phyloP scores from a whole-genome alignment of 768 basidiomycete genomes.

The Gautieria morchelliformis region DNA sequence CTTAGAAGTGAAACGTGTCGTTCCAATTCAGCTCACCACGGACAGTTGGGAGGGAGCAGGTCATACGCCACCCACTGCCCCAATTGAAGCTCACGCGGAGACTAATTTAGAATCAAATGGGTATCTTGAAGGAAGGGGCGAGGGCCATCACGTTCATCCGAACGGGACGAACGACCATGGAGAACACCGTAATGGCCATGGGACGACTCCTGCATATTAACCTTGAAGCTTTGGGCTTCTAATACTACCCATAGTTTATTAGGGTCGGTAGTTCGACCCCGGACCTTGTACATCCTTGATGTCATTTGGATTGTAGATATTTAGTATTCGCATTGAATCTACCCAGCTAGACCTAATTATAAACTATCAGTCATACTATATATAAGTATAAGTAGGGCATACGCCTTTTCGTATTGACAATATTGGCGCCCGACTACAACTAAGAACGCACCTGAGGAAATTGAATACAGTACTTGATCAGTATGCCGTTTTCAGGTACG shows the following conservation, averaged over 20 bases:
- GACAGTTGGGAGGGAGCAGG: conserved; percentile 35
- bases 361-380: no score
- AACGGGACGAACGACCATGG: not conserved
- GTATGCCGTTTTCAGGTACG: conserved; percentile 4
- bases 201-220: not conserved
- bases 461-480: no score
- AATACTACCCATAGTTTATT: not conserved
- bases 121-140: not conserved
- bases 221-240: not conserved
- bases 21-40: conserved; percentile 60
- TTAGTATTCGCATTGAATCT: no score
- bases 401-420: no score
- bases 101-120: not conserved
- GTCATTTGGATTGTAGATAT: no score
- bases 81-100: not conserved
- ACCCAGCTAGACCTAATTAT: no score
- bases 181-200: not conserved
- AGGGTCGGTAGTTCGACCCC: not conserved
- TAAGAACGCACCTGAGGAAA: not conserved
- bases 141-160: not conserved
- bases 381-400: no score
- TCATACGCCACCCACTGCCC: no score
- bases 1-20: conserved; percentile 45
- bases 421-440: not conserved
- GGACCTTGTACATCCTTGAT: no score